phyloP scores from a whole-genome alignment of 495 filamentous ascomycete species.

The Immersiella caudata region DNA sequence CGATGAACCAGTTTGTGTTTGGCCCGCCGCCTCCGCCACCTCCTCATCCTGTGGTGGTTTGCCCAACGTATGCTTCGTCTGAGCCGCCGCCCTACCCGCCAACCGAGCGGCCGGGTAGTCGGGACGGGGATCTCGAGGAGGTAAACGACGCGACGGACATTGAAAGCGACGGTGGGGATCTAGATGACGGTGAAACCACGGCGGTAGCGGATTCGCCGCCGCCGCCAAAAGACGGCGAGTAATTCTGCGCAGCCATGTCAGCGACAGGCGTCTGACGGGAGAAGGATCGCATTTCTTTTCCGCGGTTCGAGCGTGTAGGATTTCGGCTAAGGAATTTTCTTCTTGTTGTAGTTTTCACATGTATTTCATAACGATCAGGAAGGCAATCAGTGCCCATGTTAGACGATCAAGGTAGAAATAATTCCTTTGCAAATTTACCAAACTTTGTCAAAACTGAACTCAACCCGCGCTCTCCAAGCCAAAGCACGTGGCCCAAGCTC shows the following conservation, averaged over 20 bases:
- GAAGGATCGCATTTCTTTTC: not conserved
- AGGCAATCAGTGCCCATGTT: not conserved
- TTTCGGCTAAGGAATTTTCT: not conserved
- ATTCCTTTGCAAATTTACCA: not conserved
- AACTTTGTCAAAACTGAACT: not conserved
- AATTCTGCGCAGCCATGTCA: not conserved
- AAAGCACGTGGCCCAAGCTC: not conserved
- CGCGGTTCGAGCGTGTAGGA: not conserved
- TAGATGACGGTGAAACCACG: not conserved
- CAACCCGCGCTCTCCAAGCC: not conserved
- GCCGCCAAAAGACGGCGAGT: not conserved
- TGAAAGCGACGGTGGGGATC: slow-evolving; percentile 2
- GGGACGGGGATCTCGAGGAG: not conserved
- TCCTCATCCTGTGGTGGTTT: not conserved
- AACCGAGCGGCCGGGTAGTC: not conserved
- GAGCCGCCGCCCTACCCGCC: slow-evolving; percentile 3
- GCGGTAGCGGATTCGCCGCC: not conserved
- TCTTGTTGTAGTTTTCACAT: slow-evolving; percentile 5
- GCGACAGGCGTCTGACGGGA: not conserved
- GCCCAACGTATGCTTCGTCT: not conserved
- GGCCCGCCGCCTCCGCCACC: slow-evolving; percentile 10
- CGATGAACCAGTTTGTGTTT: not conserved
- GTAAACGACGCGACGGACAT: slow-evolving; percentile 6
- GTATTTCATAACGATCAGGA: not conserved
- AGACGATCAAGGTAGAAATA: not conserved